Evolutionary conservation across 352 stramenopile species (phyloP), one percentile per base, ranked within the genome.

Genomic region (Globisporangium carolinianum): DNA sequence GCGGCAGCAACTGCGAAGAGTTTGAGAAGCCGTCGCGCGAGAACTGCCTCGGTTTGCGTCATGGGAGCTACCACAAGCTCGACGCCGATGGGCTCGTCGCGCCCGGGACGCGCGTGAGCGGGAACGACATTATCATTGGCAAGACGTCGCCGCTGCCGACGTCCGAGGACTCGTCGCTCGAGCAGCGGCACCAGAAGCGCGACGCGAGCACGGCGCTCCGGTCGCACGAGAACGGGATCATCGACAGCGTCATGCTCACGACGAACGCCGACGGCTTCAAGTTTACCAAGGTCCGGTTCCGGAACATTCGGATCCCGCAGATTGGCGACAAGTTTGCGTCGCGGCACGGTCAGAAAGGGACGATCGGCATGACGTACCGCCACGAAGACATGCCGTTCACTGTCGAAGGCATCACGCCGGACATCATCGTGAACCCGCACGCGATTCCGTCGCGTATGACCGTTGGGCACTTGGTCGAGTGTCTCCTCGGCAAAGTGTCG

Each of bases 341-440:
- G 12, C 87, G 91, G 67, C 93, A 91, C 73, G 85, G 85, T 66
- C 85, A 95, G 69, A 95, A 95, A 68, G 85, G 85, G 63, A 99
- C 96, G 41, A 98, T 99, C 71, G 97, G 97, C 63, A 99, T 99
- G 96, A 99, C 95, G 32, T 99, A 99, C 69, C 89, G 91, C 36
- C 96, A 99, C 69, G 96, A 99, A 71, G 98, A 99, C 70, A 99
- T 99, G 97, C 98, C 98, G 39, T 99, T 99, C 73, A 99, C 95
- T 17, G 84, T 94, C n/a, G 94, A 99, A 66, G 85, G 98, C 37
- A 98, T 99, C 66, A 97, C 95, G 2, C 98, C 98, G 3, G 98
- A 99, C 76, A 98, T 99, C 61, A 98, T 99, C 70, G 96, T 99
- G 39, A 99, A 99, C 78, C 97, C 98, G 12, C 98, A 99, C 82